Conservation (phyloP, 2,329 filamentous ascomycete species). For the Colletotrichum cereale region DNA sequence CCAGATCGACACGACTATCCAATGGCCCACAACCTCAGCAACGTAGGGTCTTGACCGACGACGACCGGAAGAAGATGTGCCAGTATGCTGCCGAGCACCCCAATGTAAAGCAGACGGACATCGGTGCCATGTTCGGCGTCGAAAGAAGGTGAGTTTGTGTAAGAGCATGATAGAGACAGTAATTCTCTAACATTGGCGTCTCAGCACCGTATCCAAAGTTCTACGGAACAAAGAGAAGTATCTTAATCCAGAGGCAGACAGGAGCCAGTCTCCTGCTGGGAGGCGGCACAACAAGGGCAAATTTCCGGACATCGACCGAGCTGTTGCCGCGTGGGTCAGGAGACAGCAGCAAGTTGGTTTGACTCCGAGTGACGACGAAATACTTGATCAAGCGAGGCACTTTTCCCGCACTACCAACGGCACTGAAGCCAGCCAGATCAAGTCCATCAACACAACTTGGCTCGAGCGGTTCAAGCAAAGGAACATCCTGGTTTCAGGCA, state of each 20-base stretch:
- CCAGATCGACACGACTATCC: constrained; percentile 64
- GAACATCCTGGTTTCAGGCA: constrained; percentile 67
- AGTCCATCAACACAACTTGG: constrained; percentile 81
- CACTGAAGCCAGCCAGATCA: constrained; percentile 75
- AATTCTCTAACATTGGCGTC: constrained; percentile 46
- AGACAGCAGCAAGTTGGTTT: constrained; percentile 84
- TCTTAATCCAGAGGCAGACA: constrained; percentile 80
- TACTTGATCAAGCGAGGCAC: constrained; percentile 84
- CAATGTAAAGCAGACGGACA: constrained; percentile 93
- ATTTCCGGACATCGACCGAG: constrained; percentile 90
- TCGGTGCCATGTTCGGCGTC: constrained; percentile 94
- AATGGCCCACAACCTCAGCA: constrained; percentile 70
- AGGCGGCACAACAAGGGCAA: constrained; percentile 78
- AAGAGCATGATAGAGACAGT: not conserved
- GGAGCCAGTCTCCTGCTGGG: constrained; percentile 83
- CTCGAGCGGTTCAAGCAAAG: constrained; percentile 97
- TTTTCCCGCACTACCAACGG: constrained; percentile 78
- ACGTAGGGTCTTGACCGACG: constrained; percentile 89
- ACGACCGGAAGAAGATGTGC: constrained; percentile 93
- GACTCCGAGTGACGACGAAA: constrained; percentile 81
- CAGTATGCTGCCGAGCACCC: constrained; percentile 92
- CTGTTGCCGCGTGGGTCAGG: constrained; percentile 86
- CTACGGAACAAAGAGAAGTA: constrained; percentile 95
- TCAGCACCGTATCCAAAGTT: constrained; percentile 98
- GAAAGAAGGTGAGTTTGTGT: constrained; percentile 85